Base-by-base conservation (phyloP, 495 filamentous ascomycete species). In the Penicillium taxi region DNA sequence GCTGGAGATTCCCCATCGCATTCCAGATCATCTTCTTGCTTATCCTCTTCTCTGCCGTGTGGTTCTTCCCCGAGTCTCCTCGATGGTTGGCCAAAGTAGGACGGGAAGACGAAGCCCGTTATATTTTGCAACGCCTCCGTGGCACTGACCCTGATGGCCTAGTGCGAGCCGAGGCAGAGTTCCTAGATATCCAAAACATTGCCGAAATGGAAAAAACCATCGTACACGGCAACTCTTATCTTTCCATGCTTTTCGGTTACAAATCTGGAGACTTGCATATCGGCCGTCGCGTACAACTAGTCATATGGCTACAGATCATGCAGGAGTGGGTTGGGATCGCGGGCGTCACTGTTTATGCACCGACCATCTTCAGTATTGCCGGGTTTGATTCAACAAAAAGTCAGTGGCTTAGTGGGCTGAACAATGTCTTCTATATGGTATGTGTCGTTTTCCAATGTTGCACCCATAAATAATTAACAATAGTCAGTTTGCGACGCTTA, bases 311-410 rank as follows among this genome's bases (percentile, higher is more conserved):
- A 7, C 77, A 84, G 57, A 81, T 85, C 28, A 73, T 84, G 58
- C 78, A 82, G 45, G 78, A 82, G 50, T 84, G 79, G 79, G 70
- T 80, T 44, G 80, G 81, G 14, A 83, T 84, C 51, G 78, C 78
- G 0, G 79, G 78, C 32, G 73, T 84, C 13, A 84, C 81, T 2
- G 72, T 84, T 24, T 84, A 71, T 44, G 73, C 72, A 20, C 76
- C 78, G 6, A 80, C 76, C 0, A 82, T 86, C 28, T 84, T 84
- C 60, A 66, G 70, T 26, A 75, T 78, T 42, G 79, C 80, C 7
- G 79, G 80, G 9, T 76, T 82, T 35, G 61, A 66, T 35, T 61
- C 76, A 9, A 53, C 50, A 26, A 76, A 82, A 46, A 71, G 69
- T 24, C 75, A 77, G 52, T 84, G 80, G 80, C 74, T 84, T 32